These are phyloP conservation scores for Pilobolus umbonatus DNA, from an alignment of 192 early-diverging fungal species.

Conservation along the genomic window DNA sequence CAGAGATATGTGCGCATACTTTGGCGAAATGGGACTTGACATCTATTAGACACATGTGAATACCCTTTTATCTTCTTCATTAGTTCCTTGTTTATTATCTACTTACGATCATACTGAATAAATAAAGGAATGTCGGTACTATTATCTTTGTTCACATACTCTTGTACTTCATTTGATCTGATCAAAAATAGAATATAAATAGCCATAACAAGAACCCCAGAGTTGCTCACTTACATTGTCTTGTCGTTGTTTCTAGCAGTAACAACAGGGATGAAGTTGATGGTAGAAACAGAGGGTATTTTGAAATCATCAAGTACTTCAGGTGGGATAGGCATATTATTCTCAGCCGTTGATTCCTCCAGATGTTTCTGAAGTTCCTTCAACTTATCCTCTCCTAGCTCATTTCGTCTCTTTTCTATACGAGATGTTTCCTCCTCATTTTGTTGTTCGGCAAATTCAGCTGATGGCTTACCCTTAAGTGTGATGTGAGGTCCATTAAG, in stretches of 20 bases:
- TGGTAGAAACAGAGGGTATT: constrained; percentile 45
- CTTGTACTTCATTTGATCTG: constrained; percentile 45
- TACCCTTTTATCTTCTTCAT: too few relatives aligned
- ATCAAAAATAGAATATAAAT: background rate
- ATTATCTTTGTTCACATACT: constrained; percentile 43
- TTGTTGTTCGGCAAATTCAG: constrained; percentile 44
- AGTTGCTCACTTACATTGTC: constrained; percentile 33
- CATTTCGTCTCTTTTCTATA: constrained; percentile 39
- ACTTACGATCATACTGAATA: constrained; percentile 55
- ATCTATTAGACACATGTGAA: constrained; percentile 22
- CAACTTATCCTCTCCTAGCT: constrained; percentile 43
- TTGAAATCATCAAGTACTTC: constrained; percentile 52
- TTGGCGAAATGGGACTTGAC: constrained; percentile 52
- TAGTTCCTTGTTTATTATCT: too few relatives aligned
- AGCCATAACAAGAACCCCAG: background rate
- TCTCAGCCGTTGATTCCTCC: constrained; percentile 43
- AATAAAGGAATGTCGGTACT: constrained; percentile 42
- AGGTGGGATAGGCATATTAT: constrained; percentile 47
- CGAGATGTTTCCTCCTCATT: constrained; percentile 47
- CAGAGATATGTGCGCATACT: constrained; percentile 41
- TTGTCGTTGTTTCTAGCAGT: constrained; percentile 38
- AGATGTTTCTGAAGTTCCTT: constrained; percentile 42
- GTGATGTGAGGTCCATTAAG: constrained; percentile 40
- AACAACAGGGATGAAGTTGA: constrained; percentile 47
- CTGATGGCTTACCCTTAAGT: constrained; percentile 51